Evolutionary conservation across 305 asterid species (phyloP).

Genomic region (Andrographis paniculata): DNA sequence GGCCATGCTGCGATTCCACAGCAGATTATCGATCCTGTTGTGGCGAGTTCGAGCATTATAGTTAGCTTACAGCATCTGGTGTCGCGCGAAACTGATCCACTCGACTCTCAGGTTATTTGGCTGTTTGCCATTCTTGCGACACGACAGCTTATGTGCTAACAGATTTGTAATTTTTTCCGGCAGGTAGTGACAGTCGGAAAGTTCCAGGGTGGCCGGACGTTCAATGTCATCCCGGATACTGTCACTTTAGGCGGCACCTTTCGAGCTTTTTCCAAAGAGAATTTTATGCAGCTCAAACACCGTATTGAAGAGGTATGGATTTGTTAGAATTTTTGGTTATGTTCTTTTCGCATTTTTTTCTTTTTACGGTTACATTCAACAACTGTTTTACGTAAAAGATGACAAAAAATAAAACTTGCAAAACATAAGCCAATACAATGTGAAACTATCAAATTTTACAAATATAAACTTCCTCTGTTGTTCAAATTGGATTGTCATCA

Average conservation of each 20-base stretch:
- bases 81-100: slow-evolving; percentile 97
- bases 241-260: slow-evolving; percentile 67
- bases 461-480: too few species aligned
- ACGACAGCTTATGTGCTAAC: not conserved
- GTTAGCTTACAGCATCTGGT: slow-evolving; percentile 86
- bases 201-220: slow-evolving; percentile 52
- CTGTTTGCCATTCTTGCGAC: not conserved
- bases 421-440: too few species aligned
- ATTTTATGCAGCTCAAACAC: slow-evolving; percentile 38
- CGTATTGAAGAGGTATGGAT: slow-evolving; percentile 52
- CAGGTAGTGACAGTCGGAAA: slow-evolving; percentile 57
- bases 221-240: slow-evolving; percentile 57
- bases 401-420: too few species aligned
- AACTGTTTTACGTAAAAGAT: too few species aligned
- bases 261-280: slow-evolving; percentile 49
- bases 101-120: slow-evolving; percentile 66
- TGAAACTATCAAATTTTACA: too few species aligned
- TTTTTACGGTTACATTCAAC: too few species aligned
- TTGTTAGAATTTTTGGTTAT: too few species aligned
- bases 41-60: slow-evolving; percentile 85
- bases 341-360: too few species aligned
- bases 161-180: slow-evolving; percentile 8
- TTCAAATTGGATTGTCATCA: too few species aligned
- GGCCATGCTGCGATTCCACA: slow-evolving; percentile 81
- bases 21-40: slow-evolving; percentile 49